Conservation (phyloP, 176 grass and related monocot species). For the Puccinellia tenuiflora region DNA sequence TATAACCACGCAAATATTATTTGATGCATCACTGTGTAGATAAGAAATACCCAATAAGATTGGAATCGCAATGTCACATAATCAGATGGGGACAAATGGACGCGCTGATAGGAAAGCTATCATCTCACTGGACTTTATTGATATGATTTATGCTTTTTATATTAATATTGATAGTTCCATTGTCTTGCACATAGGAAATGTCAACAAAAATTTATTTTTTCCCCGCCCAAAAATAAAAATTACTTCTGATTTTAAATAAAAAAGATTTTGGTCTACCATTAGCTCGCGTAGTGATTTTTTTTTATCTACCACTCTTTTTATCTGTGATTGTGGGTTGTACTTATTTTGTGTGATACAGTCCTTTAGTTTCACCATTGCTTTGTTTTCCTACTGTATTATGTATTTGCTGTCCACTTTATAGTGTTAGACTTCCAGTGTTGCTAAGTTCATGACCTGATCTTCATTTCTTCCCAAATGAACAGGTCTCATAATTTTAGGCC, state of each 20-base stretch:
- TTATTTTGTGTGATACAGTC: neutral
- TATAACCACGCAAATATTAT: neutral
- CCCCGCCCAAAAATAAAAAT: too few relatives aligned
- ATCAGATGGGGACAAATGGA: neutral
- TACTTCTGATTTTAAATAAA: neutral
- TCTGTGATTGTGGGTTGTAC: neutral
- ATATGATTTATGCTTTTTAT: neutral
- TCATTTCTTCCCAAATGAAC: slow-evolving; percentile 22
- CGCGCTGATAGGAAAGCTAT: neutral
- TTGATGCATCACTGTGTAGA: neutral
- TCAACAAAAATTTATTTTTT: neutral
- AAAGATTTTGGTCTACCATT: neutral
- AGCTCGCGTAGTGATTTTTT: neutral
- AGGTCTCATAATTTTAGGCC: slow-evolving; percentile 99
- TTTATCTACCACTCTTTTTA: neutral
- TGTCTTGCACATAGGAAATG: neutral
- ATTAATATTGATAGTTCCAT: neutral
- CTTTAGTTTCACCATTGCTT: neutral
- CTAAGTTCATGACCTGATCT: slow-evolving; percentile 8
- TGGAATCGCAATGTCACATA: neutral
- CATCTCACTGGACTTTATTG: neutral
- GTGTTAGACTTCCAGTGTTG: neutral
- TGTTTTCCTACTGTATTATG: slow-evolving; percentile 13
- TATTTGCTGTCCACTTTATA: neutral
- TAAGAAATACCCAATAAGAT: neutral